phyloP scores from a whole-genome alignment of 2,329 filamentous ascomycete genomes.

The Trichoderma sp. region DNA sequence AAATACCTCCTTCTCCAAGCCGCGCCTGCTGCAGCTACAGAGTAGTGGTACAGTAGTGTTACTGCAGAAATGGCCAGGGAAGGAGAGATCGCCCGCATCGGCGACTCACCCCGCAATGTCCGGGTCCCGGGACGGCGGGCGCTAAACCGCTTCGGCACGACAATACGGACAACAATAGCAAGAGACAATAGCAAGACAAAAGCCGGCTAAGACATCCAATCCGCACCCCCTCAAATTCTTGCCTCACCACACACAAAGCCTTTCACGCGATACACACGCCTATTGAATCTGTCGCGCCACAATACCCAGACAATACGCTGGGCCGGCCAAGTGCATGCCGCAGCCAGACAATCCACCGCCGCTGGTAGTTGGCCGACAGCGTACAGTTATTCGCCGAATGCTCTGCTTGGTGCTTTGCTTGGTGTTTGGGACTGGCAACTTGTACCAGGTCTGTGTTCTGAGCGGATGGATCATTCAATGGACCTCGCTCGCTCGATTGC shows the following conservation, averaged over 20 bases:
- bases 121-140: constrained; percentile 27
- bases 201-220: neutral
- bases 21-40: neutral
- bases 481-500: neutral
- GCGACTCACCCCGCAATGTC: constrained; percentile 17
- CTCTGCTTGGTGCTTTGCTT: neutral
- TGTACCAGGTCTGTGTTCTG: neutral
- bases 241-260: neutral
- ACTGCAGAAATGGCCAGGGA: neutral
- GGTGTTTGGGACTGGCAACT: neutral
- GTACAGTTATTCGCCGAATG: neutral
- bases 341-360: neutral
- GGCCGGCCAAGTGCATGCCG: neutral
- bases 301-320: constrained; percentile 19
- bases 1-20: neutral
- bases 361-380: neutral
- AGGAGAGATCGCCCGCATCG: constrained; percentile 8
- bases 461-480: neutral
- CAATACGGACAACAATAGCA: constrained; percentile 37
- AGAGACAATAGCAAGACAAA: constrained; percentile 34
- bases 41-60: neutral
- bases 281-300: neutral
- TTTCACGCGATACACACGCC: neutral
- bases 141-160: constrained; percentile 30
- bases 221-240: neutral